Evolutionary conservation across 371 early-diverging fungal species (phyloP).

Genomic region (Mortierella sp.): DNA sequence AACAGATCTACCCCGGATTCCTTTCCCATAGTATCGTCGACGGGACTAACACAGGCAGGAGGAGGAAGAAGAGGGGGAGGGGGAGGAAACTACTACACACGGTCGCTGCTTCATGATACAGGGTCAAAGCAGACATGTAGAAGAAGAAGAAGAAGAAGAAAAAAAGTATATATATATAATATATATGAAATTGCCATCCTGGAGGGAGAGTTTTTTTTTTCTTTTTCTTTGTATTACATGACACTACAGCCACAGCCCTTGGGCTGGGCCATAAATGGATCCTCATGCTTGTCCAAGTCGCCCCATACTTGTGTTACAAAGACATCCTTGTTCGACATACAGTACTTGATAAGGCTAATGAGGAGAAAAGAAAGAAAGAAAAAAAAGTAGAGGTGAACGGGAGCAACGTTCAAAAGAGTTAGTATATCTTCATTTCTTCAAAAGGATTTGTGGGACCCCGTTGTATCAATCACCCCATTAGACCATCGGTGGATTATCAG

Average conservation of each 20-base stretch:
- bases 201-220: not conserved
- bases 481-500: no score
- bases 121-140: no score
- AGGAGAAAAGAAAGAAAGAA: not conserved
- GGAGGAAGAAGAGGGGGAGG: no score
- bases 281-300: constrained; percentile 73
- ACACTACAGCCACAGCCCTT: constrained; percentile 42
- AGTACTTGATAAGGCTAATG: constrained; percentile 64
- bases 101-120: no score
- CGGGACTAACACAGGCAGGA: no score
- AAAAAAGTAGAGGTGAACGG: constrained; percentile 4
- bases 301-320: constrained; percentile 90
- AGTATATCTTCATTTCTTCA: no score
- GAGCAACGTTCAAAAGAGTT: not conserved
- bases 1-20: no score
- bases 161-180: no score
- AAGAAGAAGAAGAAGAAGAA: no score
- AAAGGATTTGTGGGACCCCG: not conserved
- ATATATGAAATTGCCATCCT: no score
- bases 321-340: constrained; percentile 68
- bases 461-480: not conserved
- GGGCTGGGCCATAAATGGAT: constrained; percentile 73
- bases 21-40: no score
- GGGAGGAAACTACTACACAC: no score
- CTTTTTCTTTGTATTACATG: constrained; percentile 26